Base-by-base conservation (phyloP, 2,329 filamentous ascomycete genomes). In the Lachnellula arida region DNA sequence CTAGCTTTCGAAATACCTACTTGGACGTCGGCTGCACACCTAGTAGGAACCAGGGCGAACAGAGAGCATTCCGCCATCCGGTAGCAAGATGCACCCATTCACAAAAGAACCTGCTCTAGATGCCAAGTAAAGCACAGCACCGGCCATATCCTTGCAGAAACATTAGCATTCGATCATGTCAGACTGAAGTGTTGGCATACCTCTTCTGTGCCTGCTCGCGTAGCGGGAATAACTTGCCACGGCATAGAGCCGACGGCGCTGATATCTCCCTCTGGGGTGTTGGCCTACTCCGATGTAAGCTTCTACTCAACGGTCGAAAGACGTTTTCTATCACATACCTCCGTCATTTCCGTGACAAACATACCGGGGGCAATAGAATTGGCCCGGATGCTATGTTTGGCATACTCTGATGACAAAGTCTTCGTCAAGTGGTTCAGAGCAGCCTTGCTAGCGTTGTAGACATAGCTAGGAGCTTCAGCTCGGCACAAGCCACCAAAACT, bases 61-160 rank as follows among this genome's bases (percentile, higher is more conserved):
- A 54, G 44, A 43, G 5, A 57, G 25, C 46, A 46, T 50, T 46
- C 55, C 51, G 28, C 55, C 51, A 49, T 57, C 55, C 6, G 25
- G 28, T 7, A 57, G 39, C 51, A 57, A 39, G 12, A 54, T 47
- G 46, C 55, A 49, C 37, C 81, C 88, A 64, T 90, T 91, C 40
- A 90, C 80, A 68, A 91, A 85, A 4, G 79, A 72, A 0, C 83
- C 83, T 0, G 85, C 88, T 43, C 86, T 76, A 59, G 81, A 84
- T 35, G 80, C 76, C 60, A 93, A 73, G 67, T 82, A 93, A 22
- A 92, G 86, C 3, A 92, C 82, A 3, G 80, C 79, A 1, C 85
- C 89, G 0, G 87, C 88, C 61, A 92, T 86, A 71, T 92, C 89
- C 75, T 91, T 46, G 39, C 22, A 51, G 28, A 43, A 7, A 14